phyloP scores from a whole-genome alignment of 2,329 filamentous ascomycete genomes.

The Emericellopsis atlantica region DNA sequence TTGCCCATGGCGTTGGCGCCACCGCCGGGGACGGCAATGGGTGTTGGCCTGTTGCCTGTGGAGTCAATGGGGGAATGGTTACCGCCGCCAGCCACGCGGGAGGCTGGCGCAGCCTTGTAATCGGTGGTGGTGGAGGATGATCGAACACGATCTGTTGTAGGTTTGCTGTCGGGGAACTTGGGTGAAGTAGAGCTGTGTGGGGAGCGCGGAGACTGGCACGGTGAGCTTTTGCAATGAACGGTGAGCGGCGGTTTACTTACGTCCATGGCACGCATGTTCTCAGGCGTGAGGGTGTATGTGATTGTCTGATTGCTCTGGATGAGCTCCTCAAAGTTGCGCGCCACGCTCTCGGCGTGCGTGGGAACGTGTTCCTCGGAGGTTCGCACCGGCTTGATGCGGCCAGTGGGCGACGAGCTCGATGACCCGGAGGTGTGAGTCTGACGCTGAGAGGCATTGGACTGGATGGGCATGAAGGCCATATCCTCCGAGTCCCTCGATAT shows the following conservation, averaged over 20 bases:
- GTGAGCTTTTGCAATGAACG: constrained; percentile 4
- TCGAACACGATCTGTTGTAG: constrained; percentile 25
- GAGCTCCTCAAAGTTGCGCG: constrained; percentile 62
- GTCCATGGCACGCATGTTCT: constrained; percentile 65
- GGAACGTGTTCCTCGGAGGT: constrained; percentile 44
- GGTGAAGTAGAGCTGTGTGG: constrained; percentile 27
- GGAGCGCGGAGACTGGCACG: constrained; percentile 24
- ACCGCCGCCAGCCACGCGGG: not conserved
- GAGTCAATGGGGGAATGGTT: not conserved
- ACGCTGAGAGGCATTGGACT: constrained; percentile 14
- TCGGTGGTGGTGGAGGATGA: constrained; percentile 17
- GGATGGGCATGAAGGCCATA: constrained; percentile 9
- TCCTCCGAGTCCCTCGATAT: constrained; percentile 21
- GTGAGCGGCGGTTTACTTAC: constrained; percentile 30
- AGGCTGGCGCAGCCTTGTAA: not conserved
- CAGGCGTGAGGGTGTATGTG: constrained; percentile 70
- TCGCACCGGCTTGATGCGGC: constrained; percentile 38
- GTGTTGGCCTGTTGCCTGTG: constrained; percentile 1
- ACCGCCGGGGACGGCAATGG: constrained; percentile 1
- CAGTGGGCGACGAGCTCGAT: constrained; percentile 32
- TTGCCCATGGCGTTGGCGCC: not conserved
- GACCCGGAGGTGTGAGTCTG: constrained; percentile 36
- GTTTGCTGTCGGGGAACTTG: constrained; percentile 26
- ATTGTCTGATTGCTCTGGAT: constrained; percentile 76
- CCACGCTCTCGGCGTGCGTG: constrained; percentile 41